phyloP scores from a whole-genome alignment of 257 asterid genomes.

The Galeopsis tetrahit region DNA sequence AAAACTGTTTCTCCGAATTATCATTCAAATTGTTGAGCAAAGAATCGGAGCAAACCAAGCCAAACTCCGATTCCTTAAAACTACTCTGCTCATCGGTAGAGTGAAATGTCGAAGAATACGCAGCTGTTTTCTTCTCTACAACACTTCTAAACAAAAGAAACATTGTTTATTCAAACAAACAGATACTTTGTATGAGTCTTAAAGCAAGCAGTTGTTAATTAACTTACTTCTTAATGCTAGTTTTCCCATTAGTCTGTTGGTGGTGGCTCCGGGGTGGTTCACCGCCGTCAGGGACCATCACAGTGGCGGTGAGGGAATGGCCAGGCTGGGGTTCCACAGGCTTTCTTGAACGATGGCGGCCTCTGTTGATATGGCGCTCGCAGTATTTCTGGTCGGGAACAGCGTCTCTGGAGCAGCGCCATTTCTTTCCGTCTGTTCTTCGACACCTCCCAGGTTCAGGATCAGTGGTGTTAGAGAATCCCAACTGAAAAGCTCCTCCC shows the following conservation, averaged over 20 bases:
- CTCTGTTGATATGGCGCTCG: constrained; percentile 96
- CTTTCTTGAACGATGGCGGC: constrained; percentile 99
- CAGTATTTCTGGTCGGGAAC: constrained; percentile 89
- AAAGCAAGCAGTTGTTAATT: neutral
- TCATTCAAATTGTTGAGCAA: constrained; percentile 64
- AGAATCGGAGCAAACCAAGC: constrained; percentile 72
- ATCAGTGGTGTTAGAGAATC: constrained; percentile 73
- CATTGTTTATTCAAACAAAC: neutral
- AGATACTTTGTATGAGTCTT: neutral
- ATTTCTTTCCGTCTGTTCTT: constrained; percentile 95
- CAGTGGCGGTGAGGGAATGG: constrained; percentile 49
- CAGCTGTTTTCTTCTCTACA: constrained; percentile 41
- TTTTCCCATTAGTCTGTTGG: constrained; percentile 41
- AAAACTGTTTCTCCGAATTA: constrained; percentile 56
- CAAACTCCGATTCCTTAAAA: constrained; percentile 56
- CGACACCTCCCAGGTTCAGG: constrained; percentile 98
- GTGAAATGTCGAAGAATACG: constrained; percentile 36
- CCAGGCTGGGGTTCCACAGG: constrained; percentile 96
- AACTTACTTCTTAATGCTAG: constrained; percentile 49
- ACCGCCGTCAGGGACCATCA: constrained; percentile 52
- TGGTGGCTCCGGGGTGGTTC: constrained; percentile 45
- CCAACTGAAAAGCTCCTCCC: constrained; percentile 83
- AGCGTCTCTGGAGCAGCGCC: constrained; percentile 98
- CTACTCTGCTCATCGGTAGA: constrained; percentile 31
- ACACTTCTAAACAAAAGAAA: constrained; percentile 41